These are phyloP conservation scores for Coemansia biformis DNA, from an alignment of 192 early-diverging fungal genomes.

Conservation along the genomic window DNA sequence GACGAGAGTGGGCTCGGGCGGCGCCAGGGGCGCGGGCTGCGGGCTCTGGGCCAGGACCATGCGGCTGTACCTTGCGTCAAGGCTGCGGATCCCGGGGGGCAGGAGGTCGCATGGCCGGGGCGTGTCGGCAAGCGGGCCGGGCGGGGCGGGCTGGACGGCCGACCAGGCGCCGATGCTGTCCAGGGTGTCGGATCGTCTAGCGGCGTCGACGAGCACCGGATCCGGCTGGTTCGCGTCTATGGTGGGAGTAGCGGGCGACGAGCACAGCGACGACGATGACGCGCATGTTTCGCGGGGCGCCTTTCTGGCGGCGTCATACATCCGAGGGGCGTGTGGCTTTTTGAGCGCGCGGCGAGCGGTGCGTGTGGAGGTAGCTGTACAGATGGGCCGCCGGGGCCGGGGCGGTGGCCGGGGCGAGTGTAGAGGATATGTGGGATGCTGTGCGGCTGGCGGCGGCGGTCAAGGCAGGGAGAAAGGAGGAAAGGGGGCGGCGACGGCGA, in stretches of 20 bases:
- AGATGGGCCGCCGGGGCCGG: neutral
- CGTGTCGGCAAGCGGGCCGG: slow-evolving; percentile 9
- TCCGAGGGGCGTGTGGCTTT: slow-evolving; percentile 3
- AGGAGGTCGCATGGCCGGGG: slow-evolving; percentile 4
- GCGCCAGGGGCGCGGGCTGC: neutral
- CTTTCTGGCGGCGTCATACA: slow-evolving; percentile 26
- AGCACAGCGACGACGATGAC: slow-evolving; percentile 27
- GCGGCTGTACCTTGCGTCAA: slow-evolving; percentile 22
- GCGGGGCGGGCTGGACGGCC: slow-evolving; percentile 22
- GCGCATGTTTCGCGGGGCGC: slow-evolving; percentile 26
- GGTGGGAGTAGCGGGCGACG: slow-evolving; percentile 36
- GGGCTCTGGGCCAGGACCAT: slow-evolving; percentile 16
- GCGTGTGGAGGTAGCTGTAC: neutral
- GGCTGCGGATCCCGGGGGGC: slow-evolving; percentile 14
- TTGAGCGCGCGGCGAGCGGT: neutral
- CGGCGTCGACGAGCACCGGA: slow-evolving; percentile 18
- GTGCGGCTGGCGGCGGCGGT: too few species aligned
- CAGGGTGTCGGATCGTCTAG: slow-evolving; percentile 26
- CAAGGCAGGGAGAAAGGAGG: neutral
- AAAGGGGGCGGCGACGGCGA: neutral
- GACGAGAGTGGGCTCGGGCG: too few species aligned
- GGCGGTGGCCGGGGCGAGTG: too few species aligned
- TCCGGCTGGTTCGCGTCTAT: slow-evolving; percentile 21
- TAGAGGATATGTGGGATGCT: too few species aligned
- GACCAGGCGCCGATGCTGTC: slow-evolving; percentile 46